Evolutionary conservation across 768 basidiomycete genomes (phyloP).

Genomic region (Tricholoma sp.): DNA sequence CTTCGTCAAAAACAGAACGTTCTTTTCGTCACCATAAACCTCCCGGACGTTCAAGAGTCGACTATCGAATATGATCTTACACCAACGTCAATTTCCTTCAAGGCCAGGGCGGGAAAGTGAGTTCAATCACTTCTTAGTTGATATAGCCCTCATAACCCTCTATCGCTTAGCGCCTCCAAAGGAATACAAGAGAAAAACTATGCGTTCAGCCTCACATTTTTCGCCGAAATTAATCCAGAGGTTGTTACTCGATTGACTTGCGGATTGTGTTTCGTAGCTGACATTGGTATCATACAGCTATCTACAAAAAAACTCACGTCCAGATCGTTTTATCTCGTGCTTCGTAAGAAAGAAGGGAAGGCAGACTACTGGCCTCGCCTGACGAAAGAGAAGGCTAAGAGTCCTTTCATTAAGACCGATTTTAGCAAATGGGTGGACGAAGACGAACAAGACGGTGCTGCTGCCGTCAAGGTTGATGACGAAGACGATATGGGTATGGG

Average conservation of each 20-base stretch:
- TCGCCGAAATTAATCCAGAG: slow-evolving; percentile 69
- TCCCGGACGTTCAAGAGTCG: slow-evolving; percentile 61
- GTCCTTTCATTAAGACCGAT: slow-evolving; percentile 87
- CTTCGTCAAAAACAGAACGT: slow-evolving; percentile 48
- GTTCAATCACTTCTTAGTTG: slow-evolving; percentile 15
- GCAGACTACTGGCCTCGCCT: slow-evolving; percentile 90
- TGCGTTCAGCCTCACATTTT: slow-evolving; percentile 74
- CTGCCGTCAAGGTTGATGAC: slow-evolving; percentile 38
- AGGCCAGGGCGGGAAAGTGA: slow-evolving; percentile 62
- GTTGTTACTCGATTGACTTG: slow-evolving; percentile 34
- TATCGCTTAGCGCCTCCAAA: slow-evolving; percentile 29
- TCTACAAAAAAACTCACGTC: slow-evolving; percentile 56
- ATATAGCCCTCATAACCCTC: slow-evolving; percentile 3
- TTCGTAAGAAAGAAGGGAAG: slow-evolving; percentile 77
- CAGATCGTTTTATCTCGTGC: slow-evolving; percentile 59
- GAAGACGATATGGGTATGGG: slow-evolving; percentile 46
- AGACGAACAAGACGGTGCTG: slow-evolving; percentile 83
- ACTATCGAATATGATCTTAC: slow-evolving; percentile 60
- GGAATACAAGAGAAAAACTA: slow-evolving; percentile 55
- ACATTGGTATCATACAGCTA: slow-evolving; percentile 32
- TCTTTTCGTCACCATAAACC: slow-evolving; percentile 79
- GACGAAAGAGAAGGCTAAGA: slow-evolving; percentile 81
- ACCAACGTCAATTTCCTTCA: slow-evolving; percentile 53
- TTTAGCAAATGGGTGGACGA: slow-evolving; percentile 96
- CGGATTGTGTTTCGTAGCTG: slow-evolving; percentile 1